Evolutionary conservation across 1,284 basidiomycete species (phyloP).

Genomic region (Ceratobasidium sp.): DNA sequence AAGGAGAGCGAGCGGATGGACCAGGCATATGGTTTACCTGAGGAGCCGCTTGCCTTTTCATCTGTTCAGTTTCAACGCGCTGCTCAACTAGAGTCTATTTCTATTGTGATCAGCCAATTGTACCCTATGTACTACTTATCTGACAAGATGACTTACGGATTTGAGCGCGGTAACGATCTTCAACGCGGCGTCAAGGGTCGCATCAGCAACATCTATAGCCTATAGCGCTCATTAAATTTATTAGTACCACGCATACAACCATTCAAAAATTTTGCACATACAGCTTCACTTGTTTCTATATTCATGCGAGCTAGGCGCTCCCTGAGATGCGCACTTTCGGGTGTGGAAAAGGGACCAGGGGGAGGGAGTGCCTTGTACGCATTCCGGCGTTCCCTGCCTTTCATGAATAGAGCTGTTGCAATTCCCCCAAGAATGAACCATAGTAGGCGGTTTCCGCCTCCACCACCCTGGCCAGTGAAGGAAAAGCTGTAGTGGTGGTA

Average conservation of each 20-base stretch:
- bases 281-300: constrained; percentile 21
- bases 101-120: neutral
- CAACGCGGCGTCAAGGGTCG: constrained; percentile 19
- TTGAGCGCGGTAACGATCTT: constrained; percentile 19
- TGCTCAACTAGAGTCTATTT: constrained; percentile 11
- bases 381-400: neutral
- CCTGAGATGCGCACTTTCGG: neutral
- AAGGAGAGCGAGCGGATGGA: neutral
- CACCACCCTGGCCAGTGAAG: constrained; percentile 3
- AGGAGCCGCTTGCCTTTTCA: neutral
- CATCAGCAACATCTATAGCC: constrained; percentile 30
- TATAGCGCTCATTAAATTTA: neutral
- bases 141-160: neutral
- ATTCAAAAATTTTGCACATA: neutral
- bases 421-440: constrained; percentile 28
- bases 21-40: constrained; percentile 7
- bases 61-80: neutral
- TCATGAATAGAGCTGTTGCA: constrained; percentile 6
- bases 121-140: neutral
- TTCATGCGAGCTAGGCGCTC: neutral
- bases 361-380: neutral
- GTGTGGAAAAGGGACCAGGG: neutral
- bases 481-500: constrained; percentile 34
- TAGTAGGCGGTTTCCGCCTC: constrained; percentile 1
- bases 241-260: neutral